Evolutionary conservation across 495 filamentous ascomycete species (phyloP).

Genomic region (Cenococcum geophilum): DNA sequence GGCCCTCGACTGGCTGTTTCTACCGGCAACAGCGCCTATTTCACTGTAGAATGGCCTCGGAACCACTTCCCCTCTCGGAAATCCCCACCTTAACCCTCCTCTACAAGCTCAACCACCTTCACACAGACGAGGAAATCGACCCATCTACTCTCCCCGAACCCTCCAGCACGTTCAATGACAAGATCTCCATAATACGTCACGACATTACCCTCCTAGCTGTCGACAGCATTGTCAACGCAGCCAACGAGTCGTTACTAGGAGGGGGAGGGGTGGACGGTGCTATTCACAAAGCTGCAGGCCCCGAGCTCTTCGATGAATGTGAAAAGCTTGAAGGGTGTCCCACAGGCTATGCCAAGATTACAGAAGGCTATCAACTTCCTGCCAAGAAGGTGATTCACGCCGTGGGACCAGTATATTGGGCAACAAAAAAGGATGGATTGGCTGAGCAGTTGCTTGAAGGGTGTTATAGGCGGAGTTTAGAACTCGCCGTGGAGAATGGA

Average conservation of each 20-base stretch:
- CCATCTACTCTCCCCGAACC: constrained; percentile 24
- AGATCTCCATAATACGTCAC: constrained; percentile 60
- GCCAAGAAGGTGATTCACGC: constrained; percentile 78
- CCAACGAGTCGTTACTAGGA: constrained; percentile 70
- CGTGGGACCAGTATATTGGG: constrained; percentile 77
- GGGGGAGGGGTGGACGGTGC: constrained; percentile 71
- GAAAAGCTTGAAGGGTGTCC: constrained; percentile 58
- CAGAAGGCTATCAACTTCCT: constrained; percentile 66
- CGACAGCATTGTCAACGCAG: constrained; percentile 89
- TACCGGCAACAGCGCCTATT: background rate
- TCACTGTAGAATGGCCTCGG: constrained; percentile 19
- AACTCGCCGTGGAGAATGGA: constrained; percentile 60
- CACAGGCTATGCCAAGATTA: constrained; percentile 81
- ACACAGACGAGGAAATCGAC: constrained; percentile 18
- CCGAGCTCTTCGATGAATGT: constrained; percentile 63
- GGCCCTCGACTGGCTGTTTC: background rate
- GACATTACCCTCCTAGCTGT: constrained; percentile 81
- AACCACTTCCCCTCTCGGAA: constrained; percentile 40
- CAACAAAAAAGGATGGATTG: constrained; percentile 32
- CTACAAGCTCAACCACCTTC: constrained; percentile 46
- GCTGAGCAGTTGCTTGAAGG: constrained; percentile 51
- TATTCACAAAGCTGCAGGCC: constrained; percentile 80
- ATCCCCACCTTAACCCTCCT: constrained; percentile 63
- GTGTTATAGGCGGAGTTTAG: constrained; percentile 71
- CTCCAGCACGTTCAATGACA: constrained; percentile 54